These are phyloP conservation scores for Penicillium samsonianum DNA, from an alignment of 495 filamentous ascomycete genomes.

Conservation along the genomic window DNA sequence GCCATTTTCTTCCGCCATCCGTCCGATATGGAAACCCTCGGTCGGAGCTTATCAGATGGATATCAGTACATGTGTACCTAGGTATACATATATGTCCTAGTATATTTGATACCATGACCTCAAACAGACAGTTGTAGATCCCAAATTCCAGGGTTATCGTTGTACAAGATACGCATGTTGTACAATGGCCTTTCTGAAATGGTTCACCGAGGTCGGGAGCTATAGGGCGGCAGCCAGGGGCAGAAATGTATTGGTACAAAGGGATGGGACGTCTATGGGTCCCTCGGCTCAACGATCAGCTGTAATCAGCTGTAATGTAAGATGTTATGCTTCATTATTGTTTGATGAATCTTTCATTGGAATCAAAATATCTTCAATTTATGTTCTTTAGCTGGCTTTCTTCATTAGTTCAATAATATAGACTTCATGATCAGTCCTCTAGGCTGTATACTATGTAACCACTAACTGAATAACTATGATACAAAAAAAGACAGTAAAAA, in stretches of 20 bases:
- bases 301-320: neutral
- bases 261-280: conserved; percentile 5
- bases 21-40: conserved; percentile 13
- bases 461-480: neutral
- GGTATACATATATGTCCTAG: neutral
- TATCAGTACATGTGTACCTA: neutral
- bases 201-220: conserved; percentile 31
- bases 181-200: conserved; percentile 19
- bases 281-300: conserved; percentile 11
- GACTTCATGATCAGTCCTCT: neutral
- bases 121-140: neutral
- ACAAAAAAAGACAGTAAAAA: neutral
- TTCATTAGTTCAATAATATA: no score
- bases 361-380: neutral
- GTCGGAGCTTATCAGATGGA: conserved; percentile 9
- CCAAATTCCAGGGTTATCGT: neutral
- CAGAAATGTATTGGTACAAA: conserved; percentile 8
- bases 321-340: no score
- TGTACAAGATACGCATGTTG: neutral
- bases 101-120: conserved; percentile 5
- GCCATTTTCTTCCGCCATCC: conserved; percentile 25
- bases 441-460: neutral
- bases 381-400: no score
- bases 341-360: neutral
- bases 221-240: conserved; percentile 15